Conservation (phyloP, 2,329 filamentous ascomycete species). For the Fusarium luffae region DNA sequence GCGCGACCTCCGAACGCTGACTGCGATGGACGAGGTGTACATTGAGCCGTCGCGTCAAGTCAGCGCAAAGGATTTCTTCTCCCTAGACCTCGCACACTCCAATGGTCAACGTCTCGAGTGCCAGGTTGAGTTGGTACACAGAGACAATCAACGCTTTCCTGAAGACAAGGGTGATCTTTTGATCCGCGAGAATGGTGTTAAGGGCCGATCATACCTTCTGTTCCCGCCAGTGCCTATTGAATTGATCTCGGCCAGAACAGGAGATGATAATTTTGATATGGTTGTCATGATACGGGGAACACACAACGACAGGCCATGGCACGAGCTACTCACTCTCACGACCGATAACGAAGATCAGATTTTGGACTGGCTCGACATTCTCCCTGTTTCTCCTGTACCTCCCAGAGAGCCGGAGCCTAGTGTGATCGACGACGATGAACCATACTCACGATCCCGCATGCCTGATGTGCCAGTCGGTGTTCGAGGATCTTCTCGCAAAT, state of each 20-base stretch:
- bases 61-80: conserved; percentile 89
- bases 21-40: conserved; percentile 73
- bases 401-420: conserved; percentile 54
- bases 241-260: conserved; percentile 81
- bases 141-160: conserved; percentile 78
- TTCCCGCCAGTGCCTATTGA: conserved; percentile 86
- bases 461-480: conserved; percentile 50
- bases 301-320: conserved; percentile 76
- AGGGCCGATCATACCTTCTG: conserved; percentile 80
- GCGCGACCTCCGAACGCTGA: conserved; percentile 81
- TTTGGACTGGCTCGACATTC: conserved; percentile 86
- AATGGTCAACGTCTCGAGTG: conserved; percentile 91
- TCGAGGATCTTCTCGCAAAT: conserved; percentile 42
- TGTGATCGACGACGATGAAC: conserved; percentile 47
- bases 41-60: conserved; percentile 86
- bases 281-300: conserved; percentile 87
- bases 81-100: conserved; percentile 85
- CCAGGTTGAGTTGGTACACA: conserved; percentile 84
- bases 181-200: conserved; percentile 86
- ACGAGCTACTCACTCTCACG: conserved; percentile 81
- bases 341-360: conserved; percentile 81
- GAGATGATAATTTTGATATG: conserved; percentile 76
- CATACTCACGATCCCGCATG: conserved; percentile 30
- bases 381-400: conserved; percentile 66
- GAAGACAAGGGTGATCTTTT: conserved; percentile 84